Conservation (phyloP, 495 filamentous ascomycete genomes). For the Lichina pygmaea region DNA sequence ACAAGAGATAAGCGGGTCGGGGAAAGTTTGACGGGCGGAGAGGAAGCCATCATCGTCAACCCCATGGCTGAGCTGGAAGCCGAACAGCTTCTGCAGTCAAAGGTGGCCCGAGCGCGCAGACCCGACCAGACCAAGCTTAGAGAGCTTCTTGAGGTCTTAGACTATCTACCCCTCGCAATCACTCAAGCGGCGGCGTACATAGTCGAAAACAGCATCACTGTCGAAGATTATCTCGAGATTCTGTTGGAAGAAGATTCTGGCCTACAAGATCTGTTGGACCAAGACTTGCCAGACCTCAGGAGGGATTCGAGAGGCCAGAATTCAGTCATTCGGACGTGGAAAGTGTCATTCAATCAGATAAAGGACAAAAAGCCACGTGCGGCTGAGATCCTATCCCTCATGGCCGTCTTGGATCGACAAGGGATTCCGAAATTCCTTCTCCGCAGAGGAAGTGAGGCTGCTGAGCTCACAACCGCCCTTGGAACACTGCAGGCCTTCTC, state of each 20-base stretch:
- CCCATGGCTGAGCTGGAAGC: constrained; percentile 5
- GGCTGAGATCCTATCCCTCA: constrained; percentile 17
- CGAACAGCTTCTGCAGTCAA: constrained; percentile 7
- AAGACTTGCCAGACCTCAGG: neutral
- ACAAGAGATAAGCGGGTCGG: constrained; percentile 4
- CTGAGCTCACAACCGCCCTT: constrained; percentile 12
- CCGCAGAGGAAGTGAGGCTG: constrained; percentile 4
- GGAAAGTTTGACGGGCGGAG: neutral
- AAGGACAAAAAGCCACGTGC: constrained; percentile 12
- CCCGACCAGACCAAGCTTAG: neutral
- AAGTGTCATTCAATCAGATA: constrained; percentile 12
- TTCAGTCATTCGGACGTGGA: constrained; percentile 2
- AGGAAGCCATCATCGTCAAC: constrained; percentile 4
- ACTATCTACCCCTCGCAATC: constrained; percentile 20
- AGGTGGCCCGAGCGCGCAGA: constrained; percentile 3
- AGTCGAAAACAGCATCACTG: constrained; percentile 10
- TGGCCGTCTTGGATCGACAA: constrained; percentile 17
- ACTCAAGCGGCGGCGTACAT: constrained; percentile 22
- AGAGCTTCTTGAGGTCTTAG: constrained; percentile 11
- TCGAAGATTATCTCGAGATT: neutral
- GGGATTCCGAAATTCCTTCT: constrained; percentile 16
- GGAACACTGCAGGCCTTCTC: constrained; percentile 18
- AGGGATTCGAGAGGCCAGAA: neutral
- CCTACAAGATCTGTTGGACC: neutral
- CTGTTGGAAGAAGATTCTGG: neutral